Percentiles rank a stretch among this genome's conserved stretches.
Conservation (phyloP, 768 basidiomycete species). For the Podaxis sp. region DNA sequence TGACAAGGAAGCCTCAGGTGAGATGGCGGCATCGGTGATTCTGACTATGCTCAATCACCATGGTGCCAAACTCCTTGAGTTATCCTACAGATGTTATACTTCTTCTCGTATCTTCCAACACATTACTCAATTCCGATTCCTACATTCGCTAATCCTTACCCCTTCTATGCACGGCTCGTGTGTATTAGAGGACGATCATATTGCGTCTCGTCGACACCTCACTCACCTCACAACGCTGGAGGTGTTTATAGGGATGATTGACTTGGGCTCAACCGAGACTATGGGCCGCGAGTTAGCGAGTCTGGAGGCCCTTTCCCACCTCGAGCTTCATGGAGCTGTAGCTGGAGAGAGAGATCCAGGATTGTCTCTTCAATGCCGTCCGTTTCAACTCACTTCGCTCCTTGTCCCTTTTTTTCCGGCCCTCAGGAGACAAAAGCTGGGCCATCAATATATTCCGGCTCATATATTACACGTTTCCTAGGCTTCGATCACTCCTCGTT, state of each 20-base stretch:
- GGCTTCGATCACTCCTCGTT: not conserved
- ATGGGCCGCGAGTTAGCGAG: not conserved
- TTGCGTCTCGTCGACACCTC: not conserved
- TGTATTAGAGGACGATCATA: not conserved
- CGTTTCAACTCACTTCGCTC: not conserved
- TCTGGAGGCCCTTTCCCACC: not conserved
- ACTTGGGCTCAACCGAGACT: too few species aligned
- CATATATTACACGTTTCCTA: not conserved
- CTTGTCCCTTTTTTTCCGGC: not conserved
- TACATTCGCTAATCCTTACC: not conserved
- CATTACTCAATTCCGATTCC: not conserved
- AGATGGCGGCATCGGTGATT: not conserved
- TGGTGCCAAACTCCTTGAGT: not conserved
- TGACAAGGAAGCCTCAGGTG: not conserved
- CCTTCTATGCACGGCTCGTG: not conserved
- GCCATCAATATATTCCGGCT: not conserved
- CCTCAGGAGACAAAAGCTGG: not conserved
- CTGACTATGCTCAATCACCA: not conserved
- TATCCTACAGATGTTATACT: not conserved
- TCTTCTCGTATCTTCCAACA: not conserved
- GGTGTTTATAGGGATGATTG: not conserved
- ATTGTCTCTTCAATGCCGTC: not conserved
- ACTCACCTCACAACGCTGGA: not conserved
- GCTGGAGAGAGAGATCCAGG: not conserved
- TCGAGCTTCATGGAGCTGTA: not conserved